Evolutionary conservation across 2,329 filamentous ascomycete species (phyloP), one percentile per base, ranked within the genome.

Genomic region (Akanthomyces lecanii): DNA sequence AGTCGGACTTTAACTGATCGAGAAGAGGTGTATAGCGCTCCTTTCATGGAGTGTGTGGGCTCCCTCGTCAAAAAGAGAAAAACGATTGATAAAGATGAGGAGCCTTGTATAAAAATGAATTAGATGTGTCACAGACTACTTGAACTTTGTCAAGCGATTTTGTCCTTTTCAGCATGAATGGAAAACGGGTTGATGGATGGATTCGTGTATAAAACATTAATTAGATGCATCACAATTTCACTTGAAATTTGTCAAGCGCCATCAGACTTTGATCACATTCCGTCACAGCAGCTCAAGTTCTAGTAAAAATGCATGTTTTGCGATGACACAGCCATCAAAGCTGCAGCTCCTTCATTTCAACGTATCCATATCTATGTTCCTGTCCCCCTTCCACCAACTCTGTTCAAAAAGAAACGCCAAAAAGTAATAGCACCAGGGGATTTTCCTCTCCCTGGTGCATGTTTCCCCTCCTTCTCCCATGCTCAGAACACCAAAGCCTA

Each of bases 51-150:
- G 7, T 12, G 14, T 51, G 38, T 16, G 2, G 48, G 48, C 53
- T 16, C 18, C 5, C 4, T 28, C 38, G 7, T 21, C 18, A 23
- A 11, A 21, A 23, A 11, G 16, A 21, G 25, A 21, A 16, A 33
- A 51, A 57, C 42, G 42, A 38, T 18, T 12, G 23, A 21, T 12
- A 11, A 23, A 16, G 28, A 47, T 8, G 30, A 21, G 5, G 14
- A 25, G 55, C 30, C 36, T 5, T 59, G 56, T 59, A 59, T 59
- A 50, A 51, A 42, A 33, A n/a, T 12, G 23, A 45, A 44, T 21
- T 40, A 42, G 23, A 50, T 40, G 45, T 40, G 51, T 59, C 16
- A 38, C 55, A 33, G 33, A 36, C 1, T 47, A 23, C 30, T 48
- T 58, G n/a, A 47, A 47, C 28, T 38, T 45, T 44, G n/a, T 48